Base-by-base conservation (phyloP, 2,329 filamentous ascomycete genomes). In the Sclerotinia subarctica region DNA sequence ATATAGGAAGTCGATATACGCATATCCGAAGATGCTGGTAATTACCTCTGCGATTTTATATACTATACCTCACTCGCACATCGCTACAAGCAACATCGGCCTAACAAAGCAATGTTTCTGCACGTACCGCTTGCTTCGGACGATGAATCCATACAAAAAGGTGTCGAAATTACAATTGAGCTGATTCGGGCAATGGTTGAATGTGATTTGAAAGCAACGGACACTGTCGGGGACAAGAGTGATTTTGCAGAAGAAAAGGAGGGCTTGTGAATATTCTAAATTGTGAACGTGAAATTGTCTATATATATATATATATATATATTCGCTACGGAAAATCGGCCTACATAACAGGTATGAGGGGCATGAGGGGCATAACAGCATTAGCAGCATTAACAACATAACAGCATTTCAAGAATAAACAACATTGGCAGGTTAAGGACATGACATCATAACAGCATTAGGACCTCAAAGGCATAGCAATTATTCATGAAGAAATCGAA, bases 41-140 rank as follows among this genome's bases (percentile, higher is more conserved):
- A 84, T 26, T 94, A 90, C 77, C 81, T 93, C 21, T 94, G 91
- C 78, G 91, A 94, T 76, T 94, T 91, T 75, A 92, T 90, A 72
- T 92, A 90, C 78, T 93, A 88, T 78, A 87, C 86, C 8, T 90
- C 87, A 70, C 77, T 93, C 72, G 82, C 89, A 26, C 80, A 87
- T 68, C 78, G 87, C 47, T 81, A 80, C 73, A 84, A 83, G 75
- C 77, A 80, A 58, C 74, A 80, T 56, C 76, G 81, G 69, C 78
- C 79, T 26, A 79, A 79, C 67, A 84, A 84, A 68, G 86, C 90
- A 6, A 78, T 89, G 2, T 94, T 94, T 77, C 79, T 93, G 64
- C 91, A 94, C 77, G 90, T 94, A 1, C 91, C 91, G 0, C 82
- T 85, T 8, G 82, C 85, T 35, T 81, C 83, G 11, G 82, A 85